Percentiles rank a stretch among this genome's conserved stretches.
These are phyloP conservation scores for Termitomyces sp. DNA, from an alignment of 768 basidiomycete genomes.

Conservation along the genomic window DNA sequence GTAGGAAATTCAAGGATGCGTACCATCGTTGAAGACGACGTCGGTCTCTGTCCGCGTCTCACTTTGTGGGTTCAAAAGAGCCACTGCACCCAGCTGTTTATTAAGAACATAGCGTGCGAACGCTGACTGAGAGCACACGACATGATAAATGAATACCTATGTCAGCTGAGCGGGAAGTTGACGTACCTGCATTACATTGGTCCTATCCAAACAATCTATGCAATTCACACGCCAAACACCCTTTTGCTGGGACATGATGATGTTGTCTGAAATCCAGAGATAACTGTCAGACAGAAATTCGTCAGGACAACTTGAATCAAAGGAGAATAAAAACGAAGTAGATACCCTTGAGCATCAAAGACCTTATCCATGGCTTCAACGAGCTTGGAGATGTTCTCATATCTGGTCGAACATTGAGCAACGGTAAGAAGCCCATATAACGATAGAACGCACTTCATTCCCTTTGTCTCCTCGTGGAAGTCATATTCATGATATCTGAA, in stretches of 20 bases:
- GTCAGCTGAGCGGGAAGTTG: neutral
- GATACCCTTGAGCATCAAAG: constrained; percentile 80
- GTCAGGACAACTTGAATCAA: constrained; percentile 3
- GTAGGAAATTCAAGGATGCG: neutral
- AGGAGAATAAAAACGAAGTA: constrained; percentile 3
- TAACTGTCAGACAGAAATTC: constrained; percentile 46
- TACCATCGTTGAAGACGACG: constrained; percentile 76
- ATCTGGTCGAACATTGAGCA: constrained; percentile 38
- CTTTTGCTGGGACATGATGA: constrained; percentile 73
- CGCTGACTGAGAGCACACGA: constrained; percentile 58
- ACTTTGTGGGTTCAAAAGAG: constrained; percentile 50
- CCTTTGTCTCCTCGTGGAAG: constrained; percentile 90
- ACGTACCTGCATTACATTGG: constrained; percentile 86
- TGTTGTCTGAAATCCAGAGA: constrained; percentile 74
- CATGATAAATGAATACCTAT: neutral
- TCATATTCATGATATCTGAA: constrained; percentile 80
- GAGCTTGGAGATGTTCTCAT: constrained; percentile 86
- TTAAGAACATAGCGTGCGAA: constrained; percentile 83
- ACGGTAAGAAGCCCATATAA: neutral
- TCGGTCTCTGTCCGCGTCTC: constrained; percentile 64
- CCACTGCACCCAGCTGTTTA: constrained; percentile 70
- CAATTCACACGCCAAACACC: constrained; percentile 91
- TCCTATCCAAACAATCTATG: constrained; percentile 93
- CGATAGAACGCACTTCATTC: constrained; percentile 73
- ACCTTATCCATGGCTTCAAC: constrained; percentile 64